Conservation (phyloP, 495 filamentous ascomycete genomes). For the Penicillium angulare region DNA sequence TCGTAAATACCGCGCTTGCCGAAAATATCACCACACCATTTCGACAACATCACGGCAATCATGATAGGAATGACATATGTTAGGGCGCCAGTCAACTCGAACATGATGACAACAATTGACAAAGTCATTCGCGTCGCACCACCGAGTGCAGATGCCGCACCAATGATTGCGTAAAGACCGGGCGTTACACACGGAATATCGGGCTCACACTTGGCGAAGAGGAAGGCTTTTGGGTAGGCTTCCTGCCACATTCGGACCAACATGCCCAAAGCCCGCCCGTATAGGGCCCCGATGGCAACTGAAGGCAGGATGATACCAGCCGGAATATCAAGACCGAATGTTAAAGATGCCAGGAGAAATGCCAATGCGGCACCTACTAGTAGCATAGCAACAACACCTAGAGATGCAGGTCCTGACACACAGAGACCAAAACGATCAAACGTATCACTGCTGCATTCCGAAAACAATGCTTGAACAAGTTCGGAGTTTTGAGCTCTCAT, state of each 20-base stretch:
- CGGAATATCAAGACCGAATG: constrained; percentile 95
- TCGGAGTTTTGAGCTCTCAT: constrained; percentile 91
- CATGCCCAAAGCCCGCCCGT: constrained; percentile 88
- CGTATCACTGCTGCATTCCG: constrained; percentile 74
- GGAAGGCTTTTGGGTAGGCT: constrained; percentile 69
- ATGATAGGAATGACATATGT: constrained; percentile 98
- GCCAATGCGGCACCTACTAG: constrained; percentile 76
- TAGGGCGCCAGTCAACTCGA: constrained; percentile 92
- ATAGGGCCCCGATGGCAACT: constrained; percentile 93
- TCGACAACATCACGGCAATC: constrained; percentile 98
- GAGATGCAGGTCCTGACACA: constrained; percentile 67
- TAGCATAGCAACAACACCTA: constrained; percentile 74
- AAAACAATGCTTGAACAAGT: constrained; percentile 87
- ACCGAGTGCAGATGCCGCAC: constrained; percentile 91
- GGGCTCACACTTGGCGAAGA: constrained; percentile 79
- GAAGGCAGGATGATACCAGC: constrained; percentile 95
- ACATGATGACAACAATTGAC: constrained; percentile 99
- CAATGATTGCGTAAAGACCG: constrained; percentile 94
- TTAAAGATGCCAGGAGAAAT: constrained; percentile 81
- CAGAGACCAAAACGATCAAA: constrained; percentile 89
- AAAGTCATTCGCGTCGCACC: constrained; percentile 96
- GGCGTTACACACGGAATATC: constrained; percentile 91
- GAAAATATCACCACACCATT: constrained; percentile 98
- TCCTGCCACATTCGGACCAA: constrained; percentile 86
- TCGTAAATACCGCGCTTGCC: constrained; percentile 95